These are phyloP conservation scores for Apiotrichum montevideense DNA, from an alignment of 1,284 basidiomycete species.

Conservation along the genomic window DNA sequence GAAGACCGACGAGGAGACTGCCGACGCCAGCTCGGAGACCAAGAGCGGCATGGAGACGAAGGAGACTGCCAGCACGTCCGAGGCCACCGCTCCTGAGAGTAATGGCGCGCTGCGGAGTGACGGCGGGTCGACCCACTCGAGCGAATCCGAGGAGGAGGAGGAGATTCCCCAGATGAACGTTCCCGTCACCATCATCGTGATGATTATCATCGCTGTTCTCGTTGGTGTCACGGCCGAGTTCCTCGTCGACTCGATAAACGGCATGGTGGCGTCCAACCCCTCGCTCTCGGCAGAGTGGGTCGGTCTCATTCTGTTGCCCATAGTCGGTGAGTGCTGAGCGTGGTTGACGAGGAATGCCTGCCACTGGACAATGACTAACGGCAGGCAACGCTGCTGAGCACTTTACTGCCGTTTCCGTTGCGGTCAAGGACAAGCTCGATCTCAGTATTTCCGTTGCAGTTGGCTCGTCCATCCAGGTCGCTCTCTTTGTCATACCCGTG, in stretches of 20 bases:
- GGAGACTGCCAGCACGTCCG: not conserved
- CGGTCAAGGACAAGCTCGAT: slow-evolving; percentile 62
- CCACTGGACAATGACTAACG: no score
- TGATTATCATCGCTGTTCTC: slow-evolving; percentile 40
- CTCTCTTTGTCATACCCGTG: slow-evolving; percentile 71
- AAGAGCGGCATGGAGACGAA: not conserved
- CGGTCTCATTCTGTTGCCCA: slow-evolving; percentile 60
- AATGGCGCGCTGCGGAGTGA: no score
- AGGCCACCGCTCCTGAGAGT: no score
- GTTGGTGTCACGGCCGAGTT: slow-evolving; percentile 70
- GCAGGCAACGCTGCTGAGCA: slow-evolving; percentile 56
- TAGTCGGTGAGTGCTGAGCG: slow-evolving; percentile 20
- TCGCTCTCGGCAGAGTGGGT: slow-evolving; percentile 65
- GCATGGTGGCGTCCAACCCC: slow-evolving; percentile 44
- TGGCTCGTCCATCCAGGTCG: slow-evolving; percentile 89
- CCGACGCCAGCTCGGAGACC: not conserved
- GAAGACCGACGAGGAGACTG: slow-evolving; percentile 14
- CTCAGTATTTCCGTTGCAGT: slow-evolving; percentile 67
- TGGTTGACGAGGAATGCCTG: no score
- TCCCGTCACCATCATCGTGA: slow-evolving; percentile 47
- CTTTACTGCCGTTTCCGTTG: slow-evolving; percentile 79
- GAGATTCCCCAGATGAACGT: slow-evolving; percentile 50
- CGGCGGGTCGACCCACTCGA: not conserved
- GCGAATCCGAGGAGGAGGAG: slow-evolving; percentile 38
- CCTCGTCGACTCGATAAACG: slow-evolving; percentile 43